These are phyloP conservation scores for Aspergillus transmontanensis DNA, from an alignment of 2,329 filamentous ascomycete genomes.

Conservation along the genomic window DNA sequence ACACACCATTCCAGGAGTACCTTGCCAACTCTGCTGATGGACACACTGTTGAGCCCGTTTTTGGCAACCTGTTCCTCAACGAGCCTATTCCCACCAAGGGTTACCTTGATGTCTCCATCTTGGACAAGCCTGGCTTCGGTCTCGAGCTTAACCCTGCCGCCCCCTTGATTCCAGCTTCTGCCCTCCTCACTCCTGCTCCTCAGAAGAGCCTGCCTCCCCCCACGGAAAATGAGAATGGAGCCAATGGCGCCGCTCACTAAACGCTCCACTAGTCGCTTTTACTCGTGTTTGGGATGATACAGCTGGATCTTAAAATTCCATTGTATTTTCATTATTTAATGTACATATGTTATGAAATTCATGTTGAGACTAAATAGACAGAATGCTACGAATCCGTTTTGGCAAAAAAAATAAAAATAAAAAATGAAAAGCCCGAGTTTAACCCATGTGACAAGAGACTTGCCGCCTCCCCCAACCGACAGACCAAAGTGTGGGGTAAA, in stretches of 20 bases:
- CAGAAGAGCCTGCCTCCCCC: slow-evolving; percentile 47
- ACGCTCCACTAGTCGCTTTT: not conserved
- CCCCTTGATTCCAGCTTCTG: slow-evolving; percentile 74
- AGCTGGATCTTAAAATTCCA: not conserved
- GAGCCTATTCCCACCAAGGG: slow-evolving; percentile 86
- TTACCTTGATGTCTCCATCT: slow-evolving; percentile 73
- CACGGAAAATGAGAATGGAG: slow-evolving; percentile 25
- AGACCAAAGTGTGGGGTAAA: slow-evolving; percentile 18
- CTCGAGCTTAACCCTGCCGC: slow-evolving; percentile 81
- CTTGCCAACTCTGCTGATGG: slow-evolving; percentile 91
- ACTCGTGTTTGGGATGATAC: not conserved
- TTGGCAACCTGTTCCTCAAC: slow-evolving; percentile 86
- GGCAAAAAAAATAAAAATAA: not conserved
- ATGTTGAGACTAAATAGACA: slow-evolving; percentile 6
- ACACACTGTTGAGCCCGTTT: slow-evolving; percentile 85
- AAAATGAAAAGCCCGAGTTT: not conserved
- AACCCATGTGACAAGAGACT: not conserved
- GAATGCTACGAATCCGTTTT: not conserved
- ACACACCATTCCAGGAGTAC: slow-evolving; percentile 95
- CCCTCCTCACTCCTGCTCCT: slow-evolving; percentile 70
- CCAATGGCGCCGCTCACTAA: slow-evolving; percentile 23
- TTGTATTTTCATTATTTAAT: not conserved
- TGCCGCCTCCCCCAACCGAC: not conserved
- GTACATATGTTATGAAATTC: slow-evolving; percentile 5
- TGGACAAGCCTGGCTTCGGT: slow-evolving; percentile 90